Base-by-base conservation (phyloP, 179 eudicot species). In the Patellifolia procumbens region DNA sequence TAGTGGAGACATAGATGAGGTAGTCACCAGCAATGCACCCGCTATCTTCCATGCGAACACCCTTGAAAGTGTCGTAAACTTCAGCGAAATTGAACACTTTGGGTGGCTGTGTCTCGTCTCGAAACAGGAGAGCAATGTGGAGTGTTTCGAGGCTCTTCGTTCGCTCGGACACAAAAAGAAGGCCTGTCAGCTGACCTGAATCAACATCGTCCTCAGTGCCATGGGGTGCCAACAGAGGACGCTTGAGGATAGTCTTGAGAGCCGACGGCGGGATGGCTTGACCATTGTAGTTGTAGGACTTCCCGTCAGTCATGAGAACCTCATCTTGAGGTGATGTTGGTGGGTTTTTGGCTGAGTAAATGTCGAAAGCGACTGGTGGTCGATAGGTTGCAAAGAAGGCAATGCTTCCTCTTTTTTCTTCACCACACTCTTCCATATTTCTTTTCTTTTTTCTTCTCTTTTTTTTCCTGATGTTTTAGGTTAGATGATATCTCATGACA, bases 241-340 rank as follows among this genome's bases (percentile, higher is more conserved):
- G 49, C 39, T 55, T 29, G 7, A 78, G 77, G 9, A 78, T 65
- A 15, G 28, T 39, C 37, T 65, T 78, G 12, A 78, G 68, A 32
- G 81, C 77, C 2, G 46, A 7, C 0, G 77, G 49, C 7, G 81
- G 76, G 24, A 78, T 72, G 19, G 19, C 56, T 10, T 53, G 72
- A 31, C 76, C 81, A 19, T 72, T 78, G 73, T 78, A 78, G 16
- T 78, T 78, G 68, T 73, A 78, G 11, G 74, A 78, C 28, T 7
- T 46, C 1, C 73, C 73, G 13, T 73, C 81, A 0, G 81, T 78
- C 68, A 65, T 26, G 51, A 20, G 35, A 0, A 1, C 8, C 42
- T 78, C 73, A 1, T 16, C 31, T 37, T 64, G 46, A 1, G 29
- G 1, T 19, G 43, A 22, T 0, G 19, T 3, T 0, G 45, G 42